Conservation (phyloP, 176 grass and related monocot species). For the sorghum (Sorghum bicolor) region DNA sequence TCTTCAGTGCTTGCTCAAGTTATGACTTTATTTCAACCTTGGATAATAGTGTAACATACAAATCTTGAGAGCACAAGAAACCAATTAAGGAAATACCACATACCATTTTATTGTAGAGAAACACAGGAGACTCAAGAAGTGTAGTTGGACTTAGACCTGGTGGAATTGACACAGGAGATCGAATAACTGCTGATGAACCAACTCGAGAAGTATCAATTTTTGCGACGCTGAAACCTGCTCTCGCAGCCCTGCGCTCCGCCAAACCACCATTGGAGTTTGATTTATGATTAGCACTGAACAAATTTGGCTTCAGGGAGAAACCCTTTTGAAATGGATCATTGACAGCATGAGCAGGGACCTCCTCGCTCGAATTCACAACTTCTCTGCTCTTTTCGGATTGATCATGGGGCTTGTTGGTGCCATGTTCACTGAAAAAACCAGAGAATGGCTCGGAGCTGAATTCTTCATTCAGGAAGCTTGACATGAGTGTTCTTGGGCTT, state of each 20-base stretch:
- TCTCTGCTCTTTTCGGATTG: conserved; percentile 31
- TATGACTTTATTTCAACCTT: conserved; percentile 4
- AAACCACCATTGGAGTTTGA: conserved; percentile 51
- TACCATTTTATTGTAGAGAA: conserved; percentile 86
- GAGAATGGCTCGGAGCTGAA: conserved; percentile 50
- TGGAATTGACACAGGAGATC: conserved; percentile 85
- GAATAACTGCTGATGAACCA: conserved; percentile 51
- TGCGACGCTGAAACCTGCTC: conserved; percentile 71
- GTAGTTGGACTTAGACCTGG: conserved; percentile 88
- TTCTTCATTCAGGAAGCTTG: conserved; percentile 79
- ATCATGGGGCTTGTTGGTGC: conserved; percentile 21
- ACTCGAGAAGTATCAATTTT: conserved; percentile 71
- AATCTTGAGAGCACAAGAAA: conserved; percentile 11
- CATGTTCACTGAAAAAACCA: conserved; percentile 47
- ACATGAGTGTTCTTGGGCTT: conserved; percentile 64
- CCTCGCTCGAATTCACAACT: conserved; percentile 22
- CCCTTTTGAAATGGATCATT: conserved; percentile 32
- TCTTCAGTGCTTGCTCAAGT: background rate
- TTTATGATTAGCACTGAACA: conserved; percentile 45
- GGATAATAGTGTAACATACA: background rate
- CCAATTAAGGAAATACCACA: conserved; percentile 25
- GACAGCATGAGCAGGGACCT: conserved; percentile 33
- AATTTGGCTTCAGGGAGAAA: conserved; percentile 40
- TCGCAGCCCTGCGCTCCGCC: conserved; percentile 75
- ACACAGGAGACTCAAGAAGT: conserved; percentile 86